Base-by-base conservation (phyloP, 176 grass and related monocot genomes). In the Cenchrus americanus region DNA sequence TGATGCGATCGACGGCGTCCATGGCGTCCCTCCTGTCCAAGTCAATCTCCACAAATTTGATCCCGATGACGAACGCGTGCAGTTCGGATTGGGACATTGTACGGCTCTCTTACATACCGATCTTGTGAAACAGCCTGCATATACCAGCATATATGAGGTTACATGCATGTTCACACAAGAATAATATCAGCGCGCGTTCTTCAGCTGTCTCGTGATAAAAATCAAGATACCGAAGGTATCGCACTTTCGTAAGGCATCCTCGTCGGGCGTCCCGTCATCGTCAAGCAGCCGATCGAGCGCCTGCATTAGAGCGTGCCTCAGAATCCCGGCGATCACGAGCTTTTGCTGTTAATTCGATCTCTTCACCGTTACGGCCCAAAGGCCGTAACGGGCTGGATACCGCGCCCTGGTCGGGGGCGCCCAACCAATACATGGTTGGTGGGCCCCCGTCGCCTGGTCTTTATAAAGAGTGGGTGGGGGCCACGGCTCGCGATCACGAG, bases 251-350 rank as follows among this genome's bases (percentile, higher is more conserved):
- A 97, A 87, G 57, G 85, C 73, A 7, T 22, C 6, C 57, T 8
- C 82, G 81, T 97, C 85, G 48, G 94, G 83, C 51, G 86, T 80
- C 58, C 94, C 94, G 40, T 92, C 74, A 1, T 87, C 86, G 15
- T 87, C 41, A 75, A 92, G 84, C 46, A 97, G 82, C 1, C 68
- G 43, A 44, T 9, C 6, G 43, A 9, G 85, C 6, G 86, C 21
- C 75, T 66, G 26, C 66, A 3, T 91, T 37, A 86, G 86, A 75
- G 69, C 88, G 74, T 89, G 86, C 78, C 44, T 87, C 59, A 97
- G 79, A 84, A 97, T 88, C 83, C 90, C 90, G 64, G 94, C 92
- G 54, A 97, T 94, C 73, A 97, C 73, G 89, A 91, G 90, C 71
- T 88, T 97, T 76, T 89, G n/a, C n/a, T n/a, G n/a, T n/a, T n/a